Conservation (phyloP, 306 rosid genomes). For the Elaeagnus macrophylla region DNA sequence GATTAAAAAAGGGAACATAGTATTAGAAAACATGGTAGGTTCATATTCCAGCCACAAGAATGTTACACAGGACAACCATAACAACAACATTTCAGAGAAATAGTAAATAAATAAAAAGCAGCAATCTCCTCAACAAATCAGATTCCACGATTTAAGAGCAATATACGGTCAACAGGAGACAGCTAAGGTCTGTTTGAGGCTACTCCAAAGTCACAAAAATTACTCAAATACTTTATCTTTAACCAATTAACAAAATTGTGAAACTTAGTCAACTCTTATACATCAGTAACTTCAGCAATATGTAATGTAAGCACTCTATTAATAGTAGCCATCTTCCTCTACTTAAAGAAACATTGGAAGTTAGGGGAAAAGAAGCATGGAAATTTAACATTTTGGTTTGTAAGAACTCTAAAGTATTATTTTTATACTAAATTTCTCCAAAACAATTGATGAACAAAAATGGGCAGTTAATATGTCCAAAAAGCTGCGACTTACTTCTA, state of each 20-base stretch:
- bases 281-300: too few species aligned
- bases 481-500: conserved; percentile 49
- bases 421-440: not conserved
- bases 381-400: not conserved
- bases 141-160: not conserved
- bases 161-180: too few species aligned
- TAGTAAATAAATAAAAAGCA: not conserved
- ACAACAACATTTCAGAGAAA: not conserved
- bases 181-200: too few species aligned
- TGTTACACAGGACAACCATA: not conserved
- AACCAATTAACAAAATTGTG: too few species aligned
- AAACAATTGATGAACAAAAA: conserved; percentile 2
- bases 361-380: too few species aligned
- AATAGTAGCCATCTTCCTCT: too few species aligned
- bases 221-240: too few species aligned
- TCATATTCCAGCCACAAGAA: not conserved
- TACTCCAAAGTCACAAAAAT: too few species aligned
- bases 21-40: not conserved
- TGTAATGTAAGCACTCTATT: too few species aligned
- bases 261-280: too few species aligned
- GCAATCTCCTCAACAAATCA: not conserved
- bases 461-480: not conserved
- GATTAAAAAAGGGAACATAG: conserved; percentile 1
- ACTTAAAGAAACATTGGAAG: too few species aligned
- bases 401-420: not conserved